Percentiles rank a stretch among this genome's conserved stretches.
Evolutionary conservation across 1,284 basidiomycete species (phyloP).

Genomic region (Porodaedalea pini): DNA sequence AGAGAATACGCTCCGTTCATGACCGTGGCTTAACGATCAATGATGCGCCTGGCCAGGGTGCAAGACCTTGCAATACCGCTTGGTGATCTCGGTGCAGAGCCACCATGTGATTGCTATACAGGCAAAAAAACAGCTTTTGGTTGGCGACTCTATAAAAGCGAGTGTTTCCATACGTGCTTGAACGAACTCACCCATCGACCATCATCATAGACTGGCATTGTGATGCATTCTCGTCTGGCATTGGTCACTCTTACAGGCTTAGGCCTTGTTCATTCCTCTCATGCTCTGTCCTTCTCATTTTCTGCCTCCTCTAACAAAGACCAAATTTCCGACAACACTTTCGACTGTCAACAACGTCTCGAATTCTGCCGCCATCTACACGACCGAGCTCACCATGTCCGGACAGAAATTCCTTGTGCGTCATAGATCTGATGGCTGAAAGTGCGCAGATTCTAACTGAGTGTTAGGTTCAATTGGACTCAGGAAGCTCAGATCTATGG

Average conservation of each 20-base stretch:
- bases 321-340: slow-evolving; percentile 1
- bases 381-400: slow-evolving; percentile 1
- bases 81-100: no score
- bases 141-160: no score
- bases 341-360: slow-evolving; percentile 2
- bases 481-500: slow-evolving; percentile 16
- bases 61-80: no score
- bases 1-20: no score
- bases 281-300: neutral
- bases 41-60: no score
- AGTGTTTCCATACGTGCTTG: no score
- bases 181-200: no score
- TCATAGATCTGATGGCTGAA: neutral
- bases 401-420: slow-evolving; percentile 9
- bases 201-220: no score
- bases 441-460: neutral
- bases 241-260: neutral
- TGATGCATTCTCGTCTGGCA: neutral
- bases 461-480: slow-evolving; percentile 10
- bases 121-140: no score
- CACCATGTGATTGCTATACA: no score
- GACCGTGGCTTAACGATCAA: no score
- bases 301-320: neutral
- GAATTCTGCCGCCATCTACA: neutral
- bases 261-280: neutral